A percentile compares a stretch with the other conserved stretches of the same genome.
Evolutionary conservation across 106 monocot genomes (phyloP).

Genomic region (Iris macrosiphon): DNA sequence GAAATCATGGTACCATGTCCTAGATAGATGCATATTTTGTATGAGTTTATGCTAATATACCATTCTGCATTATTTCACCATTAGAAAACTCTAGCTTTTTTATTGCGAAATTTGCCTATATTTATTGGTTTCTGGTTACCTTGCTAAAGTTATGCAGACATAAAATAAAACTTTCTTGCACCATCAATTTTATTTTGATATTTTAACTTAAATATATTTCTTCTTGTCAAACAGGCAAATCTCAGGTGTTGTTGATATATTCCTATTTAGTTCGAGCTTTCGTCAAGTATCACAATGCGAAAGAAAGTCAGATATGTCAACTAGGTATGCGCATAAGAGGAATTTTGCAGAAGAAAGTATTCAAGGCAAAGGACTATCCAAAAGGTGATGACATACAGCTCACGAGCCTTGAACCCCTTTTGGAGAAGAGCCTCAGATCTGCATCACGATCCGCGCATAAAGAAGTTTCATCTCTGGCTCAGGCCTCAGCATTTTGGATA

Average conservation of each 20-base stretch:
- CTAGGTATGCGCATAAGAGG: conserved; percentile 66
- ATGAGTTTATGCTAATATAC: no score
- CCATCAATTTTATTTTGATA: no score
- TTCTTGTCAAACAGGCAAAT: conserved; percentile 48
- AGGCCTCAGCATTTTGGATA: conserved; percentile 74
- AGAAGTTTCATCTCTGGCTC: conserved; percentile 47
- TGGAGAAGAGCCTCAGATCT: conserved; percentile 65
- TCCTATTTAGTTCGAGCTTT: conserved; percentile 56
- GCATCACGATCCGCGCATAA: conserved; percentile 66
- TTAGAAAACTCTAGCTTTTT: no score
- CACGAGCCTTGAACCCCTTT: conserved; percentile 32
- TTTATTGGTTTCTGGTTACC: no score
- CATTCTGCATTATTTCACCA: no score
- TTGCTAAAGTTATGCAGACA: no score
- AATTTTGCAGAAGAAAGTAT: conserved; percentile 85
- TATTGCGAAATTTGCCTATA: no score
- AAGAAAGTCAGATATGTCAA: conserved; percentile 37
- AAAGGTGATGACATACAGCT: conserved; percentile 42
- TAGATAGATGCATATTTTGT: no score
- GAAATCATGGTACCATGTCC: no score
- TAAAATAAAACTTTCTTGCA: no score
- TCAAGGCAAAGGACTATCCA: conserved; percentile 81
- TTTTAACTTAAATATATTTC: no score
- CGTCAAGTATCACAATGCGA: conserved; percentile 50
- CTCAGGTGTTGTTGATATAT: conserved; percentile 57